Conservation (phyloP, 352 stramenopile genomes). For the Globisporangium cederbergense region DNA sequence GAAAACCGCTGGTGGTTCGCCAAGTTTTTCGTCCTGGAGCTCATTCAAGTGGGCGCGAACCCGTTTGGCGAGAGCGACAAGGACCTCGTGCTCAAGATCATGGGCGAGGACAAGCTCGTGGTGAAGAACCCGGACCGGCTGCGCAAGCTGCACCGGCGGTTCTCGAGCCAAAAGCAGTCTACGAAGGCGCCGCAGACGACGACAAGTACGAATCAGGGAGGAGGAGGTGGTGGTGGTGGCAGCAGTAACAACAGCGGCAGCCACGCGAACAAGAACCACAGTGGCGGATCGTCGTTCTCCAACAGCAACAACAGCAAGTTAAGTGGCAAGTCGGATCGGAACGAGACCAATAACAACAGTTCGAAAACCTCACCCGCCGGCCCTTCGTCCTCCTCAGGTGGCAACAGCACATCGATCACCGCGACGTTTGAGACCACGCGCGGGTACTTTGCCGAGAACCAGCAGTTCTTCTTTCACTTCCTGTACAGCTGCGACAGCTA, state of each 20-base stretch:
- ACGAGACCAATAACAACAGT: conserved; percentile 5
- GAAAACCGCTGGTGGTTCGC: conserved; percentile 78
- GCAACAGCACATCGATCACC: conserved; percentile 5
- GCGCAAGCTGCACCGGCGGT: conserved; percentile 66
- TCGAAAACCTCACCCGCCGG: background rate
- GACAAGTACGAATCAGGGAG: background rate
- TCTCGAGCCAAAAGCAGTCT: conserved; percentile 47
- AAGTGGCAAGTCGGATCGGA: background rate
- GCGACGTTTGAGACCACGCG: conserved; percentile 32
- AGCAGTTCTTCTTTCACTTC: conserved; percentile 79
- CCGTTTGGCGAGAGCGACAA: conserved; percentile 69
- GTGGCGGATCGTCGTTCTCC: background rate
- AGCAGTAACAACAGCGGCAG: conserved; percentile 2
- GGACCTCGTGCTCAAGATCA: conserved; percentile 69
- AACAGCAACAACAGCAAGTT: background rate
- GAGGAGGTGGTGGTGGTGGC: background rate
- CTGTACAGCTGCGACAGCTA: conserved; percentile 60
- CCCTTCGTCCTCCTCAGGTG: conserved; percentile 13
- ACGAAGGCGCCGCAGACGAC: background rate
- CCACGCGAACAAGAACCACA: background rate
- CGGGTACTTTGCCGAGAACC: conserved; percentile 53
- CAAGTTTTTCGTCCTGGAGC: conserved; percentile 68
- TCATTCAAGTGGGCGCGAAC: conserved; percentile 65
- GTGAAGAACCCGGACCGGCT: conserved; percentile 63
- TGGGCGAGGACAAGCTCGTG: conserved; percentile 54